Evolutionary conservation across 2,329 filamentous ascomycete genomes (phyloP), one percentile per base, ranked within the genome.

Genomic region (Xenoacremonium recifei): DNA sequence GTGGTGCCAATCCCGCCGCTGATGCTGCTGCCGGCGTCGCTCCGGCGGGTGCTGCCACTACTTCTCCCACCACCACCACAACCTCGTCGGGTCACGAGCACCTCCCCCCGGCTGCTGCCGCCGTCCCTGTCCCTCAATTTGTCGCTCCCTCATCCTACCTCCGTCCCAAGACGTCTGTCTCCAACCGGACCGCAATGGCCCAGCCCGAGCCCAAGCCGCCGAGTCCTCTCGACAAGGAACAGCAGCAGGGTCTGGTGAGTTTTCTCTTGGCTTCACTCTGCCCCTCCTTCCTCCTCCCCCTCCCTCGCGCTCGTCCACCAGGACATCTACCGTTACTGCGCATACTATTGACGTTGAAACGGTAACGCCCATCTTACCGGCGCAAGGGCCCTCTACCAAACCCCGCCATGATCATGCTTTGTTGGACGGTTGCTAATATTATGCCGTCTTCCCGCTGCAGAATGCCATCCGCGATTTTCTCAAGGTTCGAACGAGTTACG

Each of bases 401-500:
- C n/a, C n/a, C n/a, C n/a, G n/a, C n/a, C n/a, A n/a, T n/a, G n/a
- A n/a, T n/a, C n/a, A n/a, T n/a, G n/a, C n/a, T n/a, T n/a, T n/a
- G n/a, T n/a, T n/a, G n/a, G n/a, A n/a, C n/a, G n/a, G n/a, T n/a
- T n/a, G n/a, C n/a, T n/a, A n/a, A n/a, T n/a, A n/a, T n/a, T n/a
- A n/a, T n/a, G n/a, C n/a, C n/a, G n/a, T n/a, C n/a, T 27, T 27
- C 23, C 38, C 52, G 34, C 13, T 16, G 17, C 25, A 95, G 91
- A 85, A 85, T 73, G 85, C 87, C 50, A 91, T 97, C 59, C 87
- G 93, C 68, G 88, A 96, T 58, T 99, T 99, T 70, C 83, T 99
- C 64, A 95, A 91, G 68, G 86, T 95, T 56, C 86, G 93, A 62
- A 97, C 89, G 25, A 96, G 91, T 66, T 99, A 99, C 74, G 93